These are phyloP conservation scores for Periconia macrospinosa DNA, from an alignment of 2,329 filamentous ascomycete species.

Conservation along the genomic window DNA sequence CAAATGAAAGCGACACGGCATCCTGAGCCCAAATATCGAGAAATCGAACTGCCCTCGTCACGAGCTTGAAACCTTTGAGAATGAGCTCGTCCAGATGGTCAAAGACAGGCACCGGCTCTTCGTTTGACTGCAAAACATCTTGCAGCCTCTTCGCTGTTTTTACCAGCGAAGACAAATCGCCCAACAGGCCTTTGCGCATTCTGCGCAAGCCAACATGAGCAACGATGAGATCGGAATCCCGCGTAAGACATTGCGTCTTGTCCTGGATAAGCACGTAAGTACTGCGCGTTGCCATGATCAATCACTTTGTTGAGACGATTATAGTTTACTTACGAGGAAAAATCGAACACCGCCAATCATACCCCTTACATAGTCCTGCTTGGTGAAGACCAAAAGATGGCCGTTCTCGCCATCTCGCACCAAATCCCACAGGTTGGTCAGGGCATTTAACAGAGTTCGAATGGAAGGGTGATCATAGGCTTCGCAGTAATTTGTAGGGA, in stretches of 20 bases:
- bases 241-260: conserved; percentile 81
- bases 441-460: conserved; percentile 78
- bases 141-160: conserved; percentile 86
- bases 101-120: conserved; percentile 56
- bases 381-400: conserved; percentile 77
- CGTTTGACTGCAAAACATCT: conserved; percentile 61
- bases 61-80: conserved; percentile 88
- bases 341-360: conserved; percentile 92
- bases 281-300: background rate
- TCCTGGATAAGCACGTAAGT: conserved; percentile 60
- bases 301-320: background rate
- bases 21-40: conserved; percentile 76
- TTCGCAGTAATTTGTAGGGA: conserved; percentile 98
- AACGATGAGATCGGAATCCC: conserved; percentile 76
- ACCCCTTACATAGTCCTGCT: conserved; percentile 91
- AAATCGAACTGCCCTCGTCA: conserved; percentile 88
- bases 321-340: conserved; percentile 68
- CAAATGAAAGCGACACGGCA: conserved; percentile 54
- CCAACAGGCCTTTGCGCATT: conserved; percentile 82
- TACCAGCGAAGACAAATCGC: conserved; percentile 85
- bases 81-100: conserved; percentile 90
- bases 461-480: conserved; percentile 89
- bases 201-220: conserved; percentile 75
- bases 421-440: conserved; percentile 91
- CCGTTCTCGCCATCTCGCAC: conserved; percentile 76